Evolutionary conservation across 768 basidiomycete species (phyloP).

Genomic region (Boletus rex-veris): DNA sequence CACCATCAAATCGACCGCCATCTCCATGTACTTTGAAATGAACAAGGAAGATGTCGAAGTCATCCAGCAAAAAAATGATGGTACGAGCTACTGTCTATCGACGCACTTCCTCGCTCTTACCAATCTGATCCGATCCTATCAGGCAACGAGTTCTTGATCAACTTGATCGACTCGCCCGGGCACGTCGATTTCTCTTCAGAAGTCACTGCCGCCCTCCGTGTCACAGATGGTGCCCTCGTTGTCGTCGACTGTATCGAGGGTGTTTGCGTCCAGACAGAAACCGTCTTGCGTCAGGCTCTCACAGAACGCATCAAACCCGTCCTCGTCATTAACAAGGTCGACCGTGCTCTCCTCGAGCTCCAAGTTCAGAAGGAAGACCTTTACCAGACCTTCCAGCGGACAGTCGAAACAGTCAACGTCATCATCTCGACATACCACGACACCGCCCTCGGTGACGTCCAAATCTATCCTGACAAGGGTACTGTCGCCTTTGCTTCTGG

Average conservation of each 20-base stretch:
- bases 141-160: constrained; percentile 98
- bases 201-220: constrained; percentile 98
- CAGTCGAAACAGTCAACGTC: constrained; percentile 97
- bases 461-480: constrained; percentile 97
- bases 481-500: constrained; percentile 99
- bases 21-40: constrained; percentile 99
- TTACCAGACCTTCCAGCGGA: constrained; percentile 96
- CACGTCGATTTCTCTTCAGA: constrained; percentile 99
- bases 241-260: constrained; percentile 99
- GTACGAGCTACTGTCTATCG: constrained; percentile 39
- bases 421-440: constrained; percentile 98
- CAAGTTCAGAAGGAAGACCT: constrained; percentile 96
- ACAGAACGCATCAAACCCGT: constrained; percentile 99
- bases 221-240: constrained; percentile 98
- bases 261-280: constrained; percentile 99
- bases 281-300: constrained; percentile 95
- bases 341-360: constrained; percentile 97
- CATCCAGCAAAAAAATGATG: constrained; percentile 93
- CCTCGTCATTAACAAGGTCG: constrained; percentile 99
- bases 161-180: constrained; percentile 98
- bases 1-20: constrained; percentile 99
- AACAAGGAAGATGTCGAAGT: constrained; percentile 79
- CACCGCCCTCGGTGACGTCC: constrained; percentile 90
- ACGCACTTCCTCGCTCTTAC: neutral
- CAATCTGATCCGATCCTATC: constrained; percentile 7